Base-by-base conservation (phyloP, 805 yeast genomes). In the Wickerhamomyces silvicola region DNA sequence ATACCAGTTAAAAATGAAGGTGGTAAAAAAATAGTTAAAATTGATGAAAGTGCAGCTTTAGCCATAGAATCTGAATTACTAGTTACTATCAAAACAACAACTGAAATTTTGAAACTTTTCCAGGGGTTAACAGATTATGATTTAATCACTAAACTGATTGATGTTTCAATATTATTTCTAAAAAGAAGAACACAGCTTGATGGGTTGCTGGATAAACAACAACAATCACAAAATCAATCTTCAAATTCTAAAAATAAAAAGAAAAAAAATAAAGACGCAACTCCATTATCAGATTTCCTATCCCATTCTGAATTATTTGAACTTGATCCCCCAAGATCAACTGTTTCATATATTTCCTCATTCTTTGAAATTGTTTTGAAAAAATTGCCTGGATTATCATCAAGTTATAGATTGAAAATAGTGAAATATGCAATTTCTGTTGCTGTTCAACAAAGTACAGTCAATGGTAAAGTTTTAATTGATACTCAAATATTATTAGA, bases 261-360 rank as follows among this genome's bases (percentile, higher is more conserved):
- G 46, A 66, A 65, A 45, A 71, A 66, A 41, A 55, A 50, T 28
- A 55, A 57, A 23, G 56, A 55, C 12, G 42, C 72, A 1, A 63
- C 65, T 18, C 75, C 86, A 4, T 56, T 79, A 39, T 71, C 88
- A 7, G 94, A 82, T 57, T 50, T 81, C 19, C 61, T 80, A 28
- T 75, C 87, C 1, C 83, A 81, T 52, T 65, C 77, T 28, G 75
- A 72, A 33, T 61, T 73, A 32, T 81, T 81, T 45, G 51, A 54
- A 18, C 48, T 57, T 7, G 54, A 59, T 8, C 65, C 74, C 11
- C 62, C 78, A 5, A 24, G 38, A 1, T 18, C 35, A 1, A 69
- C 75, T 7, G 42, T 47, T 20, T 38, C 44, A 29, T 46, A 44
- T 4, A 39, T 59, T 9, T 46, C 50, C 24, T 29, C 37, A 6